Evolutionary conservation across 2,329 filamentous ascomycete genomes (phyloP), one percentile per base, ranked within the genome.

Genomic region (Diaporthe ampelina): DNA sequence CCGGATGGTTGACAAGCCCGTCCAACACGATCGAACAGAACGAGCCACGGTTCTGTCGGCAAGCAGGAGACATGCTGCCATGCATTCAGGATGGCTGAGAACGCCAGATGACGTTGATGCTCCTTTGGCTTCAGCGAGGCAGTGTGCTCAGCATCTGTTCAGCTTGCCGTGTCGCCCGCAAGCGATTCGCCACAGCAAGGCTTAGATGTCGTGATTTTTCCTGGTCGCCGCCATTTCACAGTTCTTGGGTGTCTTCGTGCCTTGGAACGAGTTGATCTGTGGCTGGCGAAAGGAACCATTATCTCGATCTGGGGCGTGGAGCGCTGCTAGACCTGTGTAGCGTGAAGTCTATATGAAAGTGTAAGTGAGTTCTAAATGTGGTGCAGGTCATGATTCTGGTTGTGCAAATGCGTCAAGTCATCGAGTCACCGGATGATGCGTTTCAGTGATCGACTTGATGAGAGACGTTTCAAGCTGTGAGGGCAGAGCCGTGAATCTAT

Each of bases 401-500:
- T 67, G 21, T 21, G 32, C 45, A 67, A 67, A 37, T 67, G 61
- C 29, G 48, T 50, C 8, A 11, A 29, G 37, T 26, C 15, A 3
- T 40, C 45, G 29, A 35, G 45, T 21, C 6, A 7, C 11, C 15
- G 48, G 48, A 8, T 40, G 32, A 26, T 21, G 63, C 17, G 63
- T 68, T 68, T 68, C 48, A 68, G 48, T 54, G 48, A 26, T 7
- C 63, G 45, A 40, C n/a, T 52, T 37, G 29, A 35, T 4, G 29
- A 52, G 29, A 29, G 45, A 37, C 45, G 45, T 52, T 52, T 67
- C 63, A 67, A 67, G 29, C 29, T 40, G 45, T 26, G 63, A 26
- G 37, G 10, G 45, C n/a, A 40, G 32, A 68, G 52, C 29, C n/a
- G 63, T 26, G 48, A 15, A 68, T 68, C 63, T 68, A 68, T 68